A percentile compares a stretch with the other conserved stretches of the same genome.
These are phyloP conservation scores for Leishmania amazonensis DNA, from an alignment of 208 protist genomes.

Conservation along the genomic window DNA sequence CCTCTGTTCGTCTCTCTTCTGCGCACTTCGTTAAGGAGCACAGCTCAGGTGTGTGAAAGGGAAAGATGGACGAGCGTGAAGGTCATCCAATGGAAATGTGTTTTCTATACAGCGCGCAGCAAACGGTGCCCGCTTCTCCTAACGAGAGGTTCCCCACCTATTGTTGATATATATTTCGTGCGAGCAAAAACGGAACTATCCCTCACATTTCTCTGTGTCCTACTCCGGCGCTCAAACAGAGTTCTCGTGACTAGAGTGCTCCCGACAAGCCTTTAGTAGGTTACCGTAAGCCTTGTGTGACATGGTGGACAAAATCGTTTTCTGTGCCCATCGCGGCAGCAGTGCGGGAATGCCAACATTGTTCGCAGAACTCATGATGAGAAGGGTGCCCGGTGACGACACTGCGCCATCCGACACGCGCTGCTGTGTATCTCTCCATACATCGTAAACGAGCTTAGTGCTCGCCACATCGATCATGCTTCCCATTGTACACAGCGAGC, in stretches of 20 bases:
- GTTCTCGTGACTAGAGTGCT: too few relatives aligned
- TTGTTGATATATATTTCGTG: not conserved
- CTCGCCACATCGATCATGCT: constrained; percentile 44
- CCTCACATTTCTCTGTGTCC: not conserved
- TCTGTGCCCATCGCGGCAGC: constrained; percentile 52
- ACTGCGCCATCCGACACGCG: constrained; percentile 13
- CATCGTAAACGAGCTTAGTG: constrained; percentile 44
- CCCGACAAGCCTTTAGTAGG: constrained; percentile 25
- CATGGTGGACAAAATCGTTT: constrained; percentile 38
- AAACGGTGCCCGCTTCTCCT: not conserved
- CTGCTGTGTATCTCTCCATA: constrained; percentile 30
- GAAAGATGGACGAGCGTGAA: not conserved
- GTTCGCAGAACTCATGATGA: constrained; percentile 76
- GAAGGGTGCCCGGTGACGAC: constrained; percentile 37
- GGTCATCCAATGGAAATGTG: not conserved
- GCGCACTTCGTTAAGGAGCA: not conserved
- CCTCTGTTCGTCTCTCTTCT: not conserved
- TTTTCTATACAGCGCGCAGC: not conserved
- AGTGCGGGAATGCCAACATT: constrained; percentile 44
- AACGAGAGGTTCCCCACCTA: not conserved
- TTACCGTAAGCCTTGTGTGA: constrained; percentile 48
- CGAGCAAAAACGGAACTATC: not conserved
- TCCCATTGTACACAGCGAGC: constrained; percentile 27
- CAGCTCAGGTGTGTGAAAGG: not conserved
- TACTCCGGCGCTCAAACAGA: not conserved